phyloP scores from a whole-genome alignment of 768 basidiomycete genomes.

The Lepiota brunneoincarnata region DNA sequence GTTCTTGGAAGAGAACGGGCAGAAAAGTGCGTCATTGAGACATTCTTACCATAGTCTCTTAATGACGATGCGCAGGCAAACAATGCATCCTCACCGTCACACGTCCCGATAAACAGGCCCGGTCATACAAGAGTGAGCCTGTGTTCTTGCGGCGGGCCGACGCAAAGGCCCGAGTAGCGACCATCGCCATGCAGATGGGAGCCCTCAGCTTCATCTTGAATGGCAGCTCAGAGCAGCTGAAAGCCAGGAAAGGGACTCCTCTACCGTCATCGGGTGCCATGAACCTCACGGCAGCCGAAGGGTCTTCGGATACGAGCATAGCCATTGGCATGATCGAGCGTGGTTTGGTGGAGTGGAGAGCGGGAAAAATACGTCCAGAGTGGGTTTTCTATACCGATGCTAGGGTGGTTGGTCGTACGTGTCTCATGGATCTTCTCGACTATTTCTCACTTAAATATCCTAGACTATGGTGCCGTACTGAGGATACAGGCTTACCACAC shows the following conservation, averaged over 20 bases:
- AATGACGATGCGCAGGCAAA: slow-evolving; percentile 36
- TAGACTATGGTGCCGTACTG: slow-evolving; percentile 55
- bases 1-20: slow-evolving; percentile 6
- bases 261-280: slow-evolving; percentile 28
- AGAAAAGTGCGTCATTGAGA: slow-evolving; percentile 16
- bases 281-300: slow-evolving; percentile 18
- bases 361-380: slow-evolving; percentile 44
- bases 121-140: slow-evolving; percentile 53
- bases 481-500: slow-evolving; percentile 50
- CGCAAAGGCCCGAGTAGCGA: slow-evolving; percentile 52
- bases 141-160: slow-evolving; percentile 44
- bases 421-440: background rate
- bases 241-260: slow-evolving; percentile 28
- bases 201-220: slow-evolving; percentile 55
- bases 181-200: slow-evolving; percentile 55
- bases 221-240: slow-evolving; percentile 36
- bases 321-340: slow-evolving; percentile 44
- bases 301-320: slow-evolving; percentile 13
- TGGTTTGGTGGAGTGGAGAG: slow-evolving; percentile 55
- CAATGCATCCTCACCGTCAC: slow-evolving; percentile 62
- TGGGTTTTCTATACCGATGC: slow-evolving; percentile 52
- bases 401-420: slow-evolving; percentile 43
- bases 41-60: slow-evolving; percentile 11
- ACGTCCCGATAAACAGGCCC: slow-evolving; percentile 46
- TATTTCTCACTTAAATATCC: background rate